Conservation (phyloP, 1,284 basidiomycete species). For the Phellinidium pouzarii region DNA sequence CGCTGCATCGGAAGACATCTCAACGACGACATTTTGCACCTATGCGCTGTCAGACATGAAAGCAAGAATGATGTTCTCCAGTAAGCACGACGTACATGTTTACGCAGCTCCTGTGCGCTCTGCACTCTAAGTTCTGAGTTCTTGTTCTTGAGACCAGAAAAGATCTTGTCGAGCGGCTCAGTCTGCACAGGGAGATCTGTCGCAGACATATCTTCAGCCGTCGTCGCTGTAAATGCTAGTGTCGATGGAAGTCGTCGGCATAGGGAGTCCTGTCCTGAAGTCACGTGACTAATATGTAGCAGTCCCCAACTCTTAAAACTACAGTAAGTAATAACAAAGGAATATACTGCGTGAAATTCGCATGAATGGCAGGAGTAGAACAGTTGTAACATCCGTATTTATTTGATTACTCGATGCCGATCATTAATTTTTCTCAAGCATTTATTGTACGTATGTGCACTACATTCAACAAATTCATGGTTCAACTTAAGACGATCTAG, state of each 20-base stretch:
- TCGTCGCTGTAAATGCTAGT: not conserved
- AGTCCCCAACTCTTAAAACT: no score
- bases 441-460: no score
- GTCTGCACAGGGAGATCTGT: constrained; percentile 45
- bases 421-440: no score
- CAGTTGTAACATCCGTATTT: no score
- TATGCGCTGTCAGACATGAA: constrained; percentile 26
- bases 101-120: constrained; percentile 60
- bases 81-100: constrained; percentile 47
- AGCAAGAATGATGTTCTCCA: constrained; percentile 6
- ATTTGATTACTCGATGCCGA: no score
- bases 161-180: constrained; percentile 59
- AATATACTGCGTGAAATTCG: no score
- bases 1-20: constrained; percentile 71
- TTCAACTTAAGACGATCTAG: no score
- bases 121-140: constrained; percentile 55
- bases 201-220: constrained; percentile 45
- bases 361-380: no score
- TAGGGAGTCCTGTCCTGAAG: not conserved
- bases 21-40: constrained; percentile 65
- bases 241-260: not conserved
- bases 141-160: constrained; percentile 56
- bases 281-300: no score
- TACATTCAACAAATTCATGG: no score
- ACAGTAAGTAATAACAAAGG: no score